These are phyloP conservation scores for Emmonsiellopsis sp. DNA, from an alignment of 2,329 filamentous ascomycete genomes.

Conservation along the genomic window DNA sequence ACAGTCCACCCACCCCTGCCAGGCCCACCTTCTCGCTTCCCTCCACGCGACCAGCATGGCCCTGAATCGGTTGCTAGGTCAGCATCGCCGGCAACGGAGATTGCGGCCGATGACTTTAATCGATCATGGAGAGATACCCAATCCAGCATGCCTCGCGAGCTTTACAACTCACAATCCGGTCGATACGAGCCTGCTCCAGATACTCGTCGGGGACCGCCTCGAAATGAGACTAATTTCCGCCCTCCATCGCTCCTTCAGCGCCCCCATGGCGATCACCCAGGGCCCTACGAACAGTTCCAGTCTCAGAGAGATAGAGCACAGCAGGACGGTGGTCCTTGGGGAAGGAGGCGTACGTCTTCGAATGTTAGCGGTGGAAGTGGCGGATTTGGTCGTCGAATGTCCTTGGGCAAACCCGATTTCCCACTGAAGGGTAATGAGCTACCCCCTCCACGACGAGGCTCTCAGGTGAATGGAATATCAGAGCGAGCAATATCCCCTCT, in stretches of 20 bases:
- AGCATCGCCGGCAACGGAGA: slow-evolving; percentile 59
- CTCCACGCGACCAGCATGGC: slow-evolving; percentile 47
- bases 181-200: slow-evolving; percentile 83
- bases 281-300: slow-evolving; percentile 78
- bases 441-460: slow-evolving; percentile 24
- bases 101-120: slow-evolving; percentile 88
- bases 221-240: slow-evolving; percentile 57
- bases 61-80: slow-evolving; percentile 46
- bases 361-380: slow-evolving; percentile 84
- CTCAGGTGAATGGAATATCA: slow-evolving; percentile 26
- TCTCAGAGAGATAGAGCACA: slow-evolving; percentile 59
- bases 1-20: slow-evolving; percentile 46
- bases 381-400: slow-evolving; percentile 55
- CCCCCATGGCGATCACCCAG: slow-evolving; percentile 51
- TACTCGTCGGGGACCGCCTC: slow-evolving; percentile 56
- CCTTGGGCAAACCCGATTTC: slow-evolving; percentile 40
- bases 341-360: slow-evolving; percentile 74
- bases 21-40: slow-evolving; percentile 38
- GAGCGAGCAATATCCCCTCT: slow-evolving; percentile 23
- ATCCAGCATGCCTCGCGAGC: slow-evolving; percentile 56
- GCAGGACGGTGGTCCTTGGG: slow-evolving; percentile 54
- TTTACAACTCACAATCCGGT: slow-evolving; percentile 92
- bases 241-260: slow-evolving; percentile 75
- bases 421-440: slow-evolving; percentile 29
- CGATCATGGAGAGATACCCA: slow-evolving; percentile 66